Evolutionary conservation across 495 filamentous ascomycete genomes (phyloP).

Genomic region (Choiromyces venosus): DNA sequence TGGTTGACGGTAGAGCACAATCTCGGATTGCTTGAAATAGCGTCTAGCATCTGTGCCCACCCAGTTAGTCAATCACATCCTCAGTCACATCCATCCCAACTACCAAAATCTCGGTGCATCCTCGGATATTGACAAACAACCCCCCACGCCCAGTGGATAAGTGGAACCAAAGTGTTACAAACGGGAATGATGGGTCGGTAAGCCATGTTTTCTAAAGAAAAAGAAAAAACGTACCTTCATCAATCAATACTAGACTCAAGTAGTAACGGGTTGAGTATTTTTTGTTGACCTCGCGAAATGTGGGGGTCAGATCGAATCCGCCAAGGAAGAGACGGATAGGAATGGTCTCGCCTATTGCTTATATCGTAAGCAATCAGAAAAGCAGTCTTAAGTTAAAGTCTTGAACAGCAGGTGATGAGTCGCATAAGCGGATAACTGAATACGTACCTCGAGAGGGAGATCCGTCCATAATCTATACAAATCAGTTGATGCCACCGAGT

Average conservation of each 20-base stretch:
- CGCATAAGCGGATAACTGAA: slow-evolving; percentile 11
- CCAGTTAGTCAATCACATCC: slow-evolving; percentile 22
- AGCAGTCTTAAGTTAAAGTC: slow-evolving; percentile 1
- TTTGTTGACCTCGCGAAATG: slow-evolving; percentile 99
- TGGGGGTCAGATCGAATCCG: slow-evolving; percentile 95
- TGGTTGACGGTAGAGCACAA: slow-evolving; percentile 91
- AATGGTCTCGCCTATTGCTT: slow-evolving; percentile 74
- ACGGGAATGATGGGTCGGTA: not conserved
- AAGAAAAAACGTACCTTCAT: slow-evolving; percentile 63
- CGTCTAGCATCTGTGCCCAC: slow-evolving; percentile 69
- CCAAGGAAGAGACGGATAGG: slow-evolving; percentile 96
- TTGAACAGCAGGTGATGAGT: slow-evolving; percentile 9
- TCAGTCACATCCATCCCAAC: slow-evolving; percentile 28
- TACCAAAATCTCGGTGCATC: slow-evolving; percentile 28
- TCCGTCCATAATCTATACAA: slow-evolving; percentile 88
- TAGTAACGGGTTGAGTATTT: slow-evolving; percentile 99
- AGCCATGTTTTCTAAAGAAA: not conserved
- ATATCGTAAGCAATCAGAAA: slow-evolving; percentile 18
- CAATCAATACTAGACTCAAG: slow-evolving; percentile 90
- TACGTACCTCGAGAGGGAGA: slow-evolving; percentile 78
- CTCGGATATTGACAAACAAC: not conserved
- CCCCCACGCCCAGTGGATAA: slow-evolving; percentile 28
- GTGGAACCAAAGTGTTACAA: not conserved
- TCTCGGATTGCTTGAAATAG: slow-evolving; percentile 99
- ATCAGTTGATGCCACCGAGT: slow-evolving; percentile 19